Conservation (phyloP, 345 rosid genomes). For the Iberis pinnata region DNA sequence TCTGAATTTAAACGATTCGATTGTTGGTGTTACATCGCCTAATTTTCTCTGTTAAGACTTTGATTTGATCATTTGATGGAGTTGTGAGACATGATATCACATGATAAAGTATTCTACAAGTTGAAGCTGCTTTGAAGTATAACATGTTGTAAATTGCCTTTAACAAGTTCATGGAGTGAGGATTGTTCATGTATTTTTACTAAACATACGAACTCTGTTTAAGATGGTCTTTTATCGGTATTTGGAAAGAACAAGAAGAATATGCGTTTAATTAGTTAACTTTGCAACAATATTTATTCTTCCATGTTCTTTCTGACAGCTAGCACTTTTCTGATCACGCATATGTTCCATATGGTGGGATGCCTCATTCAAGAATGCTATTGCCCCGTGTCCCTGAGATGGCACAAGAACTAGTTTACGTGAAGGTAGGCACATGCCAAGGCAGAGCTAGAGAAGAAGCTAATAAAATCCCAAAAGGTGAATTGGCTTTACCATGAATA, state of each 20-base stretch:
- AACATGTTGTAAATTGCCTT: background rate
- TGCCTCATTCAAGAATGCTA: conserved; percentile 84
- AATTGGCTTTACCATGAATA: background rate
- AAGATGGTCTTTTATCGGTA: background rate
- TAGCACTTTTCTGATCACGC: conserved; percentile 41
- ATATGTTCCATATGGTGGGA: conserved; percentile 65
- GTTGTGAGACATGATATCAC: conserved; percentile 5
- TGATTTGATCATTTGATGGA: background rate
- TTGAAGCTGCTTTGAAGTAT: background rate
- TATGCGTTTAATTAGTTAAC: background rate
- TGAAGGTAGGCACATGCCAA: conserved; percentile 97
- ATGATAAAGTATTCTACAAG: conserved; percentile 3
- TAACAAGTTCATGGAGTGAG: background rate
- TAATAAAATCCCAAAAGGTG: conserved; percentile 81
- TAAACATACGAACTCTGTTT: background rate
- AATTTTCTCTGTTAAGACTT: background rate
- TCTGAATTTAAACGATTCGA: no score
- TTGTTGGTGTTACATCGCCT: no score
- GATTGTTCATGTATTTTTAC: background rate
- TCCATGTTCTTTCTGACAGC: background rate
- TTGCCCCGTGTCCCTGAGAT: conserved; percentile 82
- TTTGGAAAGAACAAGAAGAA: background rate
- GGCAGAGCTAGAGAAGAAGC: conserved; percentile 86
- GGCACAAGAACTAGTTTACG: conserved; percentile 91
- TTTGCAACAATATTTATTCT: background rate